Evolutionary conservation across 2,329 filamentous ascomycete genomes (phyloP).

Genomic region (Scedosporium dehoogii): DNA sequence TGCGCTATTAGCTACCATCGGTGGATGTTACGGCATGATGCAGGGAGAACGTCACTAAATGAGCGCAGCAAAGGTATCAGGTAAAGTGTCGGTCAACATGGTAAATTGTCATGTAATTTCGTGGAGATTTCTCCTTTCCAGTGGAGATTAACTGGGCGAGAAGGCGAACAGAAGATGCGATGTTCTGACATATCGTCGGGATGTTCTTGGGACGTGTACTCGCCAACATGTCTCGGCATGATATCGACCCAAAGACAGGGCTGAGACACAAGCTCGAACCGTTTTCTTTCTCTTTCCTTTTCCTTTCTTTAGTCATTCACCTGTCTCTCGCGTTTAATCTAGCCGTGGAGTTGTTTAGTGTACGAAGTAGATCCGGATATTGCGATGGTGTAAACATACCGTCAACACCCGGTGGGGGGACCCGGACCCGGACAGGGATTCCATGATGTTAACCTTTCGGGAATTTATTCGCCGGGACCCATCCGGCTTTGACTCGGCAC

Average conservation of each 20-base stretch:
- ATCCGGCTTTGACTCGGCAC: not conserved
- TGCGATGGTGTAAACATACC: too few species aligned
- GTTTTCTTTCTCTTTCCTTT: not conserved
- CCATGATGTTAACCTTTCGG: not conserved
- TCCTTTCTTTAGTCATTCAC: not conserved
- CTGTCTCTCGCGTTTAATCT: not conserved
- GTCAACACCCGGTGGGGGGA: not conserved
- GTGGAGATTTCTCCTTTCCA: not conserved
- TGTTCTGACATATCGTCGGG: not conserved
- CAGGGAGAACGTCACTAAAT: not conserved
- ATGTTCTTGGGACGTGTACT: not conserved
- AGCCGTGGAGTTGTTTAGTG: too few species aligned
- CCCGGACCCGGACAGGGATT: not conserved
- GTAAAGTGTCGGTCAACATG: not conserved
- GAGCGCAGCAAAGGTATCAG: not conserved
- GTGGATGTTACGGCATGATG: not conserved
- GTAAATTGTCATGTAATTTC: not conserved
- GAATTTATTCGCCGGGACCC: not conserved
- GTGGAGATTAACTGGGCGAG: not conserved
- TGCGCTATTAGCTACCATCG: not conserved
- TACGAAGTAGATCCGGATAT: too few species aligned
- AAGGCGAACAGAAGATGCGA: not conserved
- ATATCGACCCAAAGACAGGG: not conserved
- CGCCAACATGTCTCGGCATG: not conserved
- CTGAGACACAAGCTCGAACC: not conserved